Evolutionary conservation across 805 yeast genomes (phyloP), one percentile per base, ranked within the genome.

Genomic region (Kodamaea sagamina): DNA sequence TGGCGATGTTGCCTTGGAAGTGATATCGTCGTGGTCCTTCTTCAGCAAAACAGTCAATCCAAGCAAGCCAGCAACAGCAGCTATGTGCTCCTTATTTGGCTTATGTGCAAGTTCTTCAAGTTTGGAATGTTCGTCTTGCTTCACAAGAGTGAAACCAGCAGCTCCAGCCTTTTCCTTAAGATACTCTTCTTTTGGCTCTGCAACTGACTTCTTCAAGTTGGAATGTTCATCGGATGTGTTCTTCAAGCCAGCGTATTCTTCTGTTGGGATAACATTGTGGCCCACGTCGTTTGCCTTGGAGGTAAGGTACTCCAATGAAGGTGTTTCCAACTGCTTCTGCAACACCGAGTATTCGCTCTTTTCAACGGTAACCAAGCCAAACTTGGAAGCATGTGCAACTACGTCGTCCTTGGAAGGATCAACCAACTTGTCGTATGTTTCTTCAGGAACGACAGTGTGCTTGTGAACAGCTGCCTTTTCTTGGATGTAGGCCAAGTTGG

Each of bases 281-380:
- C 47, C 47, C 18, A 41, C 29, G 4, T 12, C 8, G 15, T 10
- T 28, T 5, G 51, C 49, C 21, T 40, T 46, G 9, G 34, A 17
- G 16, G 39, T 25, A n/a, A 42, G 29, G 32, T 47, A 39, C 15
- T 50, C 51, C 24, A 43, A 16, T 4, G 55, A 39, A 4, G 44
- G 49, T 2, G 44, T 8, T 6, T 38, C 42, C 15, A 44, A 26
- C 12, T 17, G 35, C 13, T 43, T 45, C 36, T 22, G 24, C 48
- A 39, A 38, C 19, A 35, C 13, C 6, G 35, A 28, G 25, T 48
- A 46, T 12, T 55, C 54, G 1, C 35, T 36, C 19, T 47, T 46
- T 0, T 47, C 39, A 11, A 55, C 19, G 3, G 47, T 44, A 1
- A 48, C 50, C 26, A 54, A 44, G 3, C 57, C 57, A 11, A 38